Base-by-base conservation (phyloP, 352 stramenopile genomes). In the Pythium myriotylum region DNA sequence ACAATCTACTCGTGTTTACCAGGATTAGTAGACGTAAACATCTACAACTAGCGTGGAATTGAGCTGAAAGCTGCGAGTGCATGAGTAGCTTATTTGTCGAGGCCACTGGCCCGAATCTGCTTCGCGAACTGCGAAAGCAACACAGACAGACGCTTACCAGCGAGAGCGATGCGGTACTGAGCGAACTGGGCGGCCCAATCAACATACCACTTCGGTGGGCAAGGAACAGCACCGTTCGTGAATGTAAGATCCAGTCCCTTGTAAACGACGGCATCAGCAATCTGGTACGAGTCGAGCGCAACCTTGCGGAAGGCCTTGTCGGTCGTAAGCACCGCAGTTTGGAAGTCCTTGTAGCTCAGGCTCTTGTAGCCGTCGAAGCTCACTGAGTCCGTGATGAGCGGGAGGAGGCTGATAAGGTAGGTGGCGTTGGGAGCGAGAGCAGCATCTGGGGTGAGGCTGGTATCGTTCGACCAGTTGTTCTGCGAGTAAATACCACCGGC, bases 391-490 rank as follows among this genome's bases (percentile, higher is more conserved):
- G 48, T 51, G 22, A 66, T 43, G 26, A 62, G 62, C 39, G 58
- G 47, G 2, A 59, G 40, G 8, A 69, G 54, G 19, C 19, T 45
- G 23, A 70, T 62, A 45, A 91, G 74, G 58, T 77, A 72, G 5
- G 74, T 76, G 1, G 82, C 82, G 56, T 88, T 81, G 13, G 52
- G 27, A 22, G 56, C 50, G 37, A 83, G 51, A 14, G 17, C 24
- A 5, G 58, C 40, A 27, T 24, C 26, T 39, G 40, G 54, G 17
- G 51, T 41, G 24, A 40, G 16, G 23, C 65, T 64, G 7, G 71
- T 46, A 12, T 55, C 54, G 16, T 51, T 51, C 41, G 59, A 60
- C 81, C 82, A 91, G 59, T 89, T 79, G 67, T 82, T 86, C 27
- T 72, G 74, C 61, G 77, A 80, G 14, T 78, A 66, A 17, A 54